Evolutionary conservation across 2,329 filamentous ascomycete genomes (phyloP).

Genomic region (Colletotrichum nymphaeae): DNA sequence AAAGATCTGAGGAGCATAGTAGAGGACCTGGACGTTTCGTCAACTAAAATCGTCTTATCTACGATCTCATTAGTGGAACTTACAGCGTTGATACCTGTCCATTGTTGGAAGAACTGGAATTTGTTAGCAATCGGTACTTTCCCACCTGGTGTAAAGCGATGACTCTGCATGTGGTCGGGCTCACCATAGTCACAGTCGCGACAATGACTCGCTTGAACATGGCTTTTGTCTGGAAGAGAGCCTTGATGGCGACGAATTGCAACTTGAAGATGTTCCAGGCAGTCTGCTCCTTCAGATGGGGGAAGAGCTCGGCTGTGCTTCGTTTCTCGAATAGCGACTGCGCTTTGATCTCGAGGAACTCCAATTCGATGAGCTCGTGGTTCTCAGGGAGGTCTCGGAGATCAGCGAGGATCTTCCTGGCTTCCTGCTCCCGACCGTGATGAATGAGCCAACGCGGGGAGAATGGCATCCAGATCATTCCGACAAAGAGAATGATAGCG

Average conservation of each 20-base stretch:
- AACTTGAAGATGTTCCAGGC: slow-evolving; percentile 74
- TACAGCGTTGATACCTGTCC: slow-evolving; percentile 65
- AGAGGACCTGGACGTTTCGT: slow-evolving; percentile 53
- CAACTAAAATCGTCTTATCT: not conserved
- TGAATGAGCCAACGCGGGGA: slow-evolving; percentile 81
- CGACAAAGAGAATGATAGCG: slow-evolving; percentile 72
- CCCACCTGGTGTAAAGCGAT: not conserved
- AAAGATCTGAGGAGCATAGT: slow-evolving; percentile 80
- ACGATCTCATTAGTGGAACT: not conserved
- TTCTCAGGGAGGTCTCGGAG: slow-evolving; percentile 71
- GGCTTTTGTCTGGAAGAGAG: slow-evolving; percentile 71
- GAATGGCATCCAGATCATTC: slow-evolving; percentile 85
- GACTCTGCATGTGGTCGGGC: not conserved
- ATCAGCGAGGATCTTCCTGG: slow-evolving; percentile 69
- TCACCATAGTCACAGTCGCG: slow-evolving; percentile 72
- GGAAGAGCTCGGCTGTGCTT: slow-evolving; percentile 74
- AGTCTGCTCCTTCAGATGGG: slow-evolving; percentile 69
- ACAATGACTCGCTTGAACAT: slow-evolving; percentile 77
- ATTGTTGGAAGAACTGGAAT: slow-evolving; percentile 37
- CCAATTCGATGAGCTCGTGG: slow-evolving; percentile 77
- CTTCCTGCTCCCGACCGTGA: slow-evolving; percentile 76
- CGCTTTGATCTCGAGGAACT: slow-evolving; percentile 87
- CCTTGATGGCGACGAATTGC: slow-evolving; percentile 74
- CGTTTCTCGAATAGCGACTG: slow-evolving; percentile 83
- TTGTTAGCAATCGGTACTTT: slow-evolving; percentile 53